phyloP scores from a whole-genome alignment of 2,329 filamentous ascomycete genomes.

The Arthrinium puccinioides region DNA sequence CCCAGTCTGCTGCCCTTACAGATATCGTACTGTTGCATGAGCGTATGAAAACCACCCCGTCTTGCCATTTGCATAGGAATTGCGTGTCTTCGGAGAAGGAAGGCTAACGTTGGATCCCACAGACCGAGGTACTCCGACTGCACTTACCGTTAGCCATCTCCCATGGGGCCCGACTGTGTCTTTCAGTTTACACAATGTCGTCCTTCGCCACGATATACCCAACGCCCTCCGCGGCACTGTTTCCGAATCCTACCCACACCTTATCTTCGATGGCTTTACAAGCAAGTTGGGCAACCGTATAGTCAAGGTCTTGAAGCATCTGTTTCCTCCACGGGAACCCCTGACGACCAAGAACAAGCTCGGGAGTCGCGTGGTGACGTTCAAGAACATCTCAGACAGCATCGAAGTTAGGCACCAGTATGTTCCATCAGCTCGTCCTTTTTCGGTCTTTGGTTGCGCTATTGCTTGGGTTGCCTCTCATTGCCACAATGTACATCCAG shows the following conservation, averaged over 20 bases:
- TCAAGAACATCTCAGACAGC: constrained; percentile 85
- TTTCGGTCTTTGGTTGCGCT: too few relatives aligned
- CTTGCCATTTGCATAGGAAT: too few relatives aligned
- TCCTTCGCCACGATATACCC: constrained; percentile 87
- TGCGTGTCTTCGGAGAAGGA: too few relatives aligned
- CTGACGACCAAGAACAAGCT: constrained; percentile 66
- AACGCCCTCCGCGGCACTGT: constrained; percentile 82
- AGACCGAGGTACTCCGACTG: constrained; percentile 81
- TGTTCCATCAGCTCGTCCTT: too few relatives aligned
- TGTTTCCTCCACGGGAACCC: constrained; percentile 84
- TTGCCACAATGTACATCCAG: too few relatives aligned
- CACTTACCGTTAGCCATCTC: constrained; percentile 71
- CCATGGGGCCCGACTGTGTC: constrained; percentile 75
- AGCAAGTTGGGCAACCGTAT: constrained; percentile 46
- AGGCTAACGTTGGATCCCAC: too few relatives aligned
- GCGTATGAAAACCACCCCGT: too few relatives aligned
- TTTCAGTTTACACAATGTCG: constrained; percentile 87
- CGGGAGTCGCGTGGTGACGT: constrained; percentile 83
- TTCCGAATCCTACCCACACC: constrained; percentile 84
- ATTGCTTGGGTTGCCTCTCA: too few relatives aligned
- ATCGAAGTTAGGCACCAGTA: constrained; percentile 91
- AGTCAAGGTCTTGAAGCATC: constrained; percentile 84
- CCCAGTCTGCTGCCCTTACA: constrained; percentile 70
- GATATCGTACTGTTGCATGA: constrained; percentile 88
- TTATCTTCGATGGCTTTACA: constrained; percentile 71